phyloP scores from a whole-genome alignment of 257 asterid genomes.

The Fraxinus anomala region DNA sequence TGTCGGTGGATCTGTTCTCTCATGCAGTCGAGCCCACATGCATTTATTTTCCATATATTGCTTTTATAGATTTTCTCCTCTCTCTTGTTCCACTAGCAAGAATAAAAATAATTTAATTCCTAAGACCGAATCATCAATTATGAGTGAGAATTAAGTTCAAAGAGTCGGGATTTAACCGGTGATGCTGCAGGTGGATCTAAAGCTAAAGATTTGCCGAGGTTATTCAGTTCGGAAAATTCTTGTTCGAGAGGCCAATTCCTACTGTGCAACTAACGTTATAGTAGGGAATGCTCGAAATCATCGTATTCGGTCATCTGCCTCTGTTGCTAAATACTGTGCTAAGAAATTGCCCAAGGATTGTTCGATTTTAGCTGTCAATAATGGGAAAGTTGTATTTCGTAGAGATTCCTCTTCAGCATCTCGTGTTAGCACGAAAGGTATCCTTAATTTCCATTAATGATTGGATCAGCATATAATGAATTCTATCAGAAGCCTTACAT shows the following conservation, averaged over 20 bases:
- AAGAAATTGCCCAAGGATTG: slow-evolving; percentile 68
- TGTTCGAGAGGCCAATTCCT: slow-evolving; percentile 79
- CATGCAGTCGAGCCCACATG: slow-evolving; percentile 12
- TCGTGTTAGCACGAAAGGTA: slow-evolving; percentile 55
- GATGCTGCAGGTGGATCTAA: slow-evolving; percentile 77
- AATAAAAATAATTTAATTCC: neutral
- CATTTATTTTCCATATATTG: slow-evolving; percentile 34
- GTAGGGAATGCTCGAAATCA: slow-evolving; percentile 72
- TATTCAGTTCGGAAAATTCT: slow-evolving; percentile 65
- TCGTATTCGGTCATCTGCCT: slow-evolving; percentile 68
- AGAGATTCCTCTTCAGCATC: slow-evolving; percentile 51
- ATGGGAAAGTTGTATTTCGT: slow-evolving; percentile 73
- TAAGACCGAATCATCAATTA: neutral
- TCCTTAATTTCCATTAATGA: slow-evolving; percentile 18
- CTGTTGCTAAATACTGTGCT: slow-evolving; percentile 88
- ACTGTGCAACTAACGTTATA: slow-evolving; percentile 65
- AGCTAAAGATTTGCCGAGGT: slow-evolving; percentile 92
- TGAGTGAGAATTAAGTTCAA: neutral
- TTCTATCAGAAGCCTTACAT: slow-evolving; percentile 10
- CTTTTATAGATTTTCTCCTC: neutral
- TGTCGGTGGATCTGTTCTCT: slow-evolving; percentile 47
- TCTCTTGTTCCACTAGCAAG: slow-evolving; percentile 10
- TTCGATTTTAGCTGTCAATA: slow-evolving; percentile 68
- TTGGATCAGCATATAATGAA: neutral
- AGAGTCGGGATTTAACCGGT: too few species aligned